A percentile compares a stretch with the other conserved stretches of the same genome.
These are phyloP conservation scores for Fusarium sp. DNA, from an alignment of 2,329 filamentous ascomycete species.

Conservation along the genomic window DNA sequence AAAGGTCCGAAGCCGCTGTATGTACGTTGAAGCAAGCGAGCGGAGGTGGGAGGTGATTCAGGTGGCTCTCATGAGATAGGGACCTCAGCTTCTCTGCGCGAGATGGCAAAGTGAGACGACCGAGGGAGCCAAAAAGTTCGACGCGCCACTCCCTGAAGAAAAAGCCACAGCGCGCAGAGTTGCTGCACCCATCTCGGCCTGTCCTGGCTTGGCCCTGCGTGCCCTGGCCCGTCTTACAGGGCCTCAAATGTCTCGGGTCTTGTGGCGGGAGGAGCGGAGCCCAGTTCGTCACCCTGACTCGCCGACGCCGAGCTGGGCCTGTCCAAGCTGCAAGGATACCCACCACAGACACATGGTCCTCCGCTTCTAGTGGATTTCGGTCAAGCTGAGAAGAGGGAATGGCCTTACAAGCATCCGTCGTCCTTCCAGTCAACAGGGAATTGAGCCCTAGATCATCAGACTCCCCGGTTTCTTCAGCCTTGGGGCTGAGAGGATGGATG, in stretches of 20 bases:
- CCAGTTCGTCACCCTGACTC: conserved; percentile 22
- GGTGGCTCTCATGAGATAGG: conserved; percentile 13
- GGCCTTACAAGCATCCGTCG: background rate
- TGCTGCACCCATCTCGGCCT: background rate
- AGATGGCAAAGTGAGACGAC: conserved; percentile 10
- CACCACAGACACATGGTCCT: background rate
- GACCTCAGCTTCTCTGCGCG: background rate
- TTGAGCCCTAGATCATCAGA: background rate
- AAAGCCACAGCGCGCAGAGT: conserved; percentile 25
- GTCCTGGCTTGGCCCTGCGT: conserved; percentile 2
- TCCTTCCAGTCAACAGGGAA: background rate
- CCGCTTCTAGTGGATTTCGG: background rate
- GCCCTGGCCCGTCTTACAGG: conserved; percentile 12
- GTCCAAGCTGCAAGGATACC: background rate
- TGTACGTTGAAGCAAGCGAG: conserved; percentile 1
- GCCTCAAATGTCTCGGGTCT: conserved; percentile 22
- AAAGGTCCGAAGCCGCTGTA: background rate
- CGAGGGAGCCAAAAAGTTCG: conserved; percentile 2
- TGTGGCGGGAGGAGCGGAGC: conserved; percentile 10
- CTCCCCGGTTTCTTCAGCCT: background rate
- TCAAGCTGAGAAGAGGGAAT: background rate
- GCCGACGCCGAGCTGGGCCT: conserved; percentile 2
- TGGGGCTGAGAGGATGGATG: background rate
- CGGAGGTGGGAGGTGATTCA: background rate
- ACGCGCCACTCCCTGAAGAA: conserved; percentile 2